Evolutionary conservation across 371 early-diverging fungal genomes (phyloP).

Genomic region (Mortierella sp.): DNA sequence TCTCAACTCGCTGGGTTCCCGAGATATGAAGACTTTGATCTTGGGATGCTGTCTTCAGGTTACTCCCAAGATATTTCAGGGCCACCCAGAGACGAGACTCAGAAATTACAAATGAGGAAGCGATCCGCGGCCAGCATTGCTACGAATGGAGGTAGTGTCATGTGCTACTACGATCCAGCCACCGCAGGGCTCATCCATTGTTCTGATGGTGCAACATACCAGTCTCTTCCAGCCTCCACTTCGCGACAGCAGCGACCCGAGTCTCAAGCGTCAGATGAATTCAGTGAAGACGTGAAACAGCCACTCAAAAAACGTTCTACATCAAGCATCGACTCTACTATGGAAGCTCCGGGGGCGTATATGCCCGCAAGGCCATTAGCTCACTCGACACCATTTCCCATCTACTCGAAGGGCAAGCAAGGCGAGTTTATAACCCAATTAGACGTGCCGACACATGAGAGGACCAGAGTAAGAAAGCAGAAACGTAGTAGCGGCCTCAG

Average conservation of each 20-base stretch:
- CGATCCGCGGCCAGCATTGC: neutral
- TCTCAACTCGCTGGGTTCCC: neutral
- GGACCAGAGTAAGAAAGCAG: too few species aligned
- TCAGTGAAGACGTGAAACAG: neutral
- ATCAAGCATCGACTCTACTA: too few species aligned
- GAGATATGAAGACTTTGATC: too few species aligned
- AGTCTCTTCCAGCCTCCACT: neutral
- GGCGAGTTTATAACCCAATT: too few species aligned
- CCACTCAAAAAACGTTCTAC: too few species aligned
- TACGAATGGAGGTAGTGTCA: neutral
- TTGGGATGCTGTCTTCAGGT: too few species aligned
- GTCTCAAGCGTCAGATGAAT: neutral
- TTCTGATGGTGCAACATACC: neutral
- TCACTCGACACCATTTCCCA: too few species aligned
- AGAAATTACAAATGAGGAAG: neutral
- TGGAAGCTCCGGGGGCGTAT: too few species aligned
- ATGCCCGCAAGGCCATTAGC: too few species aligned
- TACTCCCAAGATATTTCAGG: neutral
- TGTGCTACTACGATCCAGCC: slow-evolving; percentile 5
- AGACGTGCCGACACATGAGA: too few species aligned
- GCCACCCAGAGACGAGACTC: neutral
- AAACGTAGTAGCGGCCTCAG: too few species aligned
- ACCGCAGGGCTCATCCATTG: slow-evolving; percentile 7
- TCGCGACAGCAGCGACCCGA: neutral
- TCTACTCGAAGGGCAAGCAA: too few species aligned